Evolutionary conservation across 176 grass and related monocot species (phyloP).

Genomic region (Typha latifolia): DNA sequence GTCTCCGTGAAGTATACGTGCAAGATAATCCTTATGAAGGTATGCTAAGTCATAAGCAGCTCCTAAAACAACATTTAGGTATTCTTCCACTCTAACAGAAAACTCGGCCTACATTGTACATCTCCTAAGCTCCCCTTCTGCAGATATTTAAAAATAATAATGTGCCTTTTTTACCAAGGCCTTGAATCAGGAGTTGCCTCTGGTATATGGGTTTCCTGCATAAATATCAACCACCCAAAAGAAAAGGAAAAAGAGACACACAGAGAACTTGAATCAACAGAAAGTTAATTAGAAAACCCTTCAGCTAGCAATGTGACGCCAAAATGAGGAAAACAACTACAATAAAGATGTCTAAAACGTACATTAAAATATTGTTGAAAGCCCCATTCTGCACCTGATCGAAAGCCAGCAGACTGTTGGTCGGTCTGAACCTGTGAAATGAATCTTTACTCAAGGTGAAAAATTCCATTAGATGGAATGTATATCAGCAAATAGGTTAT

Average conservation of each 20-base stretch:
- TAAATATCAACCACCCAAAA: neutral
- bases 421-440: neutral
- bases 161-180: neutral
- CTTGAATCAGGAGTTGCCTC: neutral
- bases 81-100: constrained; percentile 27
- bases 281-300: neutral
- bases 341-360: neutral
- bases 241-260: neutral
- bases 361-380: constrained; percentile 5
- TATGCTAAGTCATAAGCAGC: constrained; percentile 44
- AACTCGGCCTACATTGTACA: constrained; percentile 23
- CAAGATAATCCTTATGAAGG: constrained; percentile 46
- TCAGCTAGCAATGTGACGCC: neutral
- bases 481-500: neutral
- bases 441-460: neutral
- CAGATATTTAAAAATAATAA: constrained; percentile 38
- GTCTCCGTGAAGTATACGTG: constrained; percentile 40
- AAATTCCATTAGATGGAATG: neutral
- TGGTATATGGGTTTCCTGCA: neutral
- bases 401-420: neutral
- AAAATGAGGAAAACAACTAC: neutral
- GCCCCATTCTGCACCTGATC: neutral
- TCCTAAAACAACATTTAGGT: constrained; percentile 47
- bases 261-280: neutral
- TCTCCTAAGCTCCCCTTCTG: constrained; percentile 47